Evolutionary conservation across 129 eudicot species (phyloP), one percentile per base, ranked within the genome.

Genomic region (Pittosporum tobira): DNA sequence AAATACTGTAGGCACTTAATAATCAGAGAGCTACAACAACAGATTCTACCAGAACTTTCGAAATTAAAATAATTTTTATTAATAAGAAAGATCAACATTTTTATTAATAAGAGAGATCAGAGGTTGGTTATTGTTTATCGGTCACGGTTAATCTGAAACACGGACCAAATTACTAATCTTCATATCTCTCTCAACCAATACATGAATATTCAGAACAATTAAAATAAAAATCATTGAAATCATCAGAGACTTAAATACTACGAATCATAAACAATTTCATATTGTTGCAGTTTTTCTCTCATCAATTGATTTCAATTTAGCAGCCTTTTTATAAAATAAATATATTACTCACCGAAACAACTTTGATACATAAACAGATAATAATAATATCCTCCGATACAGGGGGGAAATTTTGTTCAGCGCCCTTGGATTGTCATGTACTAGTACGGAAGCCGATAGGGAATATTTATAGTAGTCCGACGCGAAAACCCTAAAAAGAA

Each of bases 151-250:
- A n/a, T 85, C 94, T 72, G 94, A 81, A 85, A 85, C 94, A 85
- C 94, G 94, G 94, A 85, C 94, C 94, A 85, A 79, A 64, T 71
- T 46, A 51, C 22, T 75, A 51, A 22, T 81, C 89, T 78, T 85
- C 94, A 85, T 38, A 58, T 81, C 88, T 72, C 85, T 44, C 59
- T 7, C 1, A 2, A 24, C 0, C 0, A 6, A 53, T n/a, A n/a
- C n/a, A n/a, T n/a, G n/a, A n/a, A n/a, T n/a, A n/a, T n/a, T n/a
- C n/a, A n/a, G n/a, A n/a, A n/a, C n/a, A n/a, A n/a, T n/a, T n/a
- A n/a, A n/a, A 16, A 26, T 11, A 10, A 5, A 26, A 22, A 14
- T 14, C 18, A 34, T 13, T 36, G 70, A 68, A 78, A 78, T 70
- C 84, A 73, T 78, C 84, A 78, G 84, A 78, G 84, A 78, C 84